phyloP scores from a whole-genome alignment of 1,139 yeast species.

The Blastobotrys petasosporus region DNA sequence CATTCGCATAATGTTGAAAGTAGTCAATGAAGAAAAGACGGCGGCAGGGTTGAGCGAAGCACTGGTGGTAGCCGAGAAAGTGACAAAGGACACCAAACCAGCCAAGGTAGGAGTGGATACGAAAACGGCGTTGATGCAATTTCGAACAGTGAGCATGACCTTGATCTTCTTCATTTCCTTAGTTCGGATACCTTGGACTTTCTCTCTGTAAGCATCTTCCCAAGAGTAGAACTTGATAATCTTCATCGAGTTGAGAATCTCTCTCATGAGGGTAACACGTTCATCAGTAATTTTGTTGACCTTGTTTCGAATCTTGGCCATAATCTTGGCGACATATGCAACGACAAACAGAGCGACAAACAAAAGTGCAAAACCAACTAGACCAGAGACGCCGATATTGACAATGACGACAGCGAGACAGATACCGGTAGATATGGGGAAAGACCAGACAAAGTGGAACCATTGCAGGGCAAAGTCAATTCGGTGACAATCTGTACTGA shows the following conservation, averaged over 20 bases:
- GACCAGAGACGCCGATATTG: constrained; percentile 67
- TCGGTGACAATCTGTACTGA: constrained; percentile 76
- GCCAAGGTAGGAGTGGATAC: constrained; percentile 63
- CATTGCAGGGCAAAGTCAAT: constrained; percentile 71
- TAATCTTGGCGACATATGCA: constrained; percentile 32
- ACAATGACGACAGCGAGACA: constrained; percentile 58
- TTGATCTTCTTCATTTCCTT: constrained; percentile 38
- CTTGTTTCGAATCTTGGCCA: constrained; percentile 40
- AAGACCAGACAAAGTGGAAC: constrained; percentile 57
- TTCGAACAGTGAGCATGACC: constrained; percentile 36
- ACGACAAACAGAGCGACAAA: constrained; percentile 28
- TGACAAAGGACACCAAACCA: constrained; percentile 69
- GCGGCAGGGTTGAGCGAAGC: constrained; percentile 53
- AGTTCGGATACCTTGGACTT: constrained; percentile 43
- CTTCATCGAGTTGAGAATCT: constrained; percentile 58
- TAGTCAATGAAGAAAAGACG: constrained; percentile 73
- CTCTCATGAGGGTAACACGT: constrained; percentile 57
- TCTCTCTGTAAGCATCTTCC: constrained; percentile 55
- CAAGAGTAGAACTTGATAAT: constrained; percentile 70
- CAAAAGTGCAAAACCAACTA: constrained; percentile 55
- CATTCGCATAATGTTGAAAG: constrained; percentile 62
- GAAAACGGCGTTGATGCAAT: constrained; percentile 52
- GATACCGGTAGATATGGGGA: constrained; percentile 61
- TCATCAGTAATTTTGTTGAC: constrained; percentile 49
- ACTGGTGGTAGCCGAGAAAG: constrained; percentile 57